phyloP scores from a whole-genome alignment of 2,329 filamentous ascomycete genomes.

The Pseudocercospora cruenta region DNA sequence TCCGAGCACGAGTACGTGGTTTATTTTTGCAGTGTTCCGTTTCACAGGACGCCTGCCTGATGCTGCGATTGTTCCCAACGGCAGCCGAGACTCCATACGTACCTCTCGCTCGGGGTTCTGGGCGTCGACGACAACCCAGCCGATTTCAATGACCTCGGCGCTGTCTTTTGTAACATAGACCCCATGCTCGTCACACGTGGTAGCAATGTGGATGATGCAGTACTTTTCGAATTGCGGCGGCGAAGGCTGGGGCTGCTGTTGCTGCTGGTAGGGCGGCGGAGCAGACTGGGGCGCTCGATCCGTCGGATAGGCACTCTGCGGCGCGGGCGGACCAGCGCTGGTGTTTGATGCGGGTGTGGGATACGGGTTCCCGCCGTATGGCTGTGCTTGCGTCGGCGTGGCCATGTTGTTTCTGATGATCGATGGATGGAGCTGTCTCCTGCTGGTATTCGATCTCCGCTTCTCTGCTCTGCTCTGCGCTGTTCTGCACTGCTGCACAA shows the following conservation, averaged over 20 bases:
- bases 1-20: conserved; percentile 17
- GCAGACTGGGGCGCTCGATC: conserved; percentile 26
- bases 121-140: conserved; percentile 75
- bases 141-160: conserved; percentile 97
- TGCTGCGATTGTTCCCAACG: conserved; percentile 22
- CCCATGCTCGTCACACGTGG: conserved; percentile 97
- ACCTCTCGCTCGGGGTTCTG: conserved; percentile 41
- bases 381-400: conserved; percentile 36
- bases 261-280: conserved; percentile 22
- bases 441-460: not conserved
- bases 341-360: conserved; percentile 30
- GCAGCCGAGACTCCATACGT: conserved; percentile 25
- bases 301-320: conserved; percentile 29
- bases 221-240: conserved; percentile 74
- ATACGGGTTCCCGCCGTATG: conserved; percentile 31
- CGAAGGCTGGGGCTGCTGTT: conserved; percentile 40
- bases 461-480: not conserved
- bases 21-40: conserved; percentile 30
- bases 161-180: conserved; percentile 99
- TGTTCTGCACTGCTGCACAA: conserved; percentile 3
- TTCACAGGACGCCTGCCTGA: conserved; percentile 26
- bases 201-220: conserved; percentile 97
- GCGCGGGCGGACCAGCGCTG: conserved; percentile 21
- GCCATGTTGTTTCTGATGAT: conserved; percentile 30
- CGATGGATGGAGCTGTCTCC: not conserved